Evolutionary conservation across 306 rosid genomes (phyloP).

Genomic region (Rosa lucieae): DNA sequence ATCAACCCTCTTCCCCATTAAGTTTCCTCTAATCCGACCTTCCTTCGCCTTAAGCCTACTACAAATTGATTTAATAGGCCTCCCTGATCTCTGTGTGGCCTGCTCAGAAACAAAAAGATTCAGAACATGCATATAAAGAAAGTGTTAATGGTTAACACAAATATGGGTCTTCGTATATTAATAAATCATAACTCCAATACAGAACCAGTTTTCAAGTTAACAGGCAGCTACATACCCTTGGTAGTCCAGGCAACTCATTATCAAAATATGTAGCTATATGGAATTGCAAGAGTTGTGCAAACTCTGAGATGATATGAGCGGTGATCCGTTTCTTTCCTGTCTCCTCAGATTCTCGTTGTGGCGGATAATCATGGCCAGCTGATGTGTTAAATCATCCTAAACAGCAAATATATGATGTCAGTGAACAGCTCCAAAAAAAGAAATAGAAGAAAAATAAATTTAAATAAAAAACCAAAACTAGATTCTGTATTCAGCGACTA

Average conservation of each 20-base stretch:
- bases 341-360: constrained; percentile 90
- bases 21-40: constrained; percentile 98
- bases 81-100: constrained; percentile 99
- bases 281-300: constrained; percentile 94
- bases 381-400: constrained; percentile 98
- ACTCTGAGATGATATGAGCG: constrained; percentile 94
- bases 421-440: constrained; percentile 1
- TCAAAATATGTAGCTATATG: constrained; percentile 97
- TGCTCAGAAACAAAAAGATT: constrained; percentile 24
- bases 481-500: background rate
- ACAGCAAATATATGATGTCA: constrained; percentile 25
- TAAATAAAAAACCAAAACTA: background rate
- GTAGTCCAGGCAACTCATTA: constrained; percentile 94
- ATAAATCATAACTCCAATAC: background rate
- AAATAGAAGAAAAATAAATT: no score
- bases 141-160: background rate
- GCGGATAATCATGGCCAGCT: constrained; percentile 94
- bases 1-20: constrained; percentile 98
- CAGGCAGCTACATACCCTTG: constrained; percentile 67
- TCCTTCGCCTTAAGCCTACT: constrained; percentile 99
- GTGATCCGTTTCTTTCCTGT: constrained; percentile 97
- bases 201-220: constrained; percentile 14
- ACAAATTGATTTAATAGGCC: constrained; percentile 96
- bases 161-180: background rate
- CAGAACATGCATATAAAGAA: constrained; percentile 7